Evolutionary conservation across 768 basidiomycete species (phyloP).

Genomic region (Termitomyces titanicus): DNA sequence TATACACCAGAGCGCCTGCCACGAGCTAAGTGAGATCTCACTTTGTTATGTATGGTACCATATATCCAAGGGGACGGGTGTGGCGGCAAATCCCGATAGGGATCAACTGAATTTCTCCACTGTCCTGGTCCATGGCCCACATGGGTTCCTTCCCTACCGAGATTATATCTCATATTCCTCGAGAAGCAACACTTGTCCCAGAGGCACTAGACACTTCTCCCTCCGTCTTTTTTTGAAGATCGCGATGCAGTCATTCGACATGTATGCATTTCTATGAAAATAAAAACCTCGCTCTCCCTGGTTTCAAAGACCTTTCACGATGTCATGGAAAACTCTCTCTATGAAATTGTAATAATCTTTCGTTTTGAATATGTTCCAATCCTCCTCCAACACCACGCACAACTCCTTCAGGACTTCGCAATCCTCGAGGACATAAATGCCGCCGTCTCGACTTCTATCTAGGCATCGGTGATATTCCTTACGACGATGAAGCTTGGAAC

Average conservation of each 20-base stretch:
- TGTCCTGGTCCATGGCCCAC: too few species aligned
- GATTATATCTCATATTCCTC: too few species aligned
- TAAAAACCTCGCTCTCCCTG: conserved; percentile 1
- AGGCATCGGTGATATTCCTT: not conserved
- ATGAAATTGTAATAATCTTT: conserved; percentile 1
- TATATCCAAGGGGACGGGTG: too few species aligned
- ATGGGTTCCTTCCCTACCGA: too few species aligned
- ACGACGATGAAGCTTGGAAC: not conserved
- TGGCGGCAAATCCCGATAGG: too few species aligned
- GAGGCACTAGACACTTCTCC: not conserved
- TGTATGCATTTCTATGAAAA: conserved; percentile 1
- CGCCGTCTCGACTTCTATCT: not conserved
- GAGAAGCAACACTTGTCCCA: too few species aligned
- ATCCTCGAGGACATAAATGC: not conserved
- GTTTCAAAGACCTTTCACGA: conserved; percentile 1
- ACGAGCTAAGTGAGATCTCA: too few species aligned
- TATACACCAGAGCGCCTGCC: too few species aligned
- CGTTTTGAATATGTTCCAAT: not conserved
- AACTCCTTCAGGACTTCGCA: not conserved
- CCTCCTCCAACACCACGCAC: not conserved
- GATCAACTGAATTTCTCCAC: too few species aligned
- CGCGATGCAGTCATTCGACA: not conserved
- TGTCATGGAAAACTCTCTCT: conserved; percentile 1
- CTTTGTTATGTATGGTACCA: too few species aligned
- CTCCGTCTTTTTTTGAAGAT: not conserved